Conservation (phyloP, 2,329 filamentous ascomycete species). For the Pyrenochaeta sp. region DNA sequence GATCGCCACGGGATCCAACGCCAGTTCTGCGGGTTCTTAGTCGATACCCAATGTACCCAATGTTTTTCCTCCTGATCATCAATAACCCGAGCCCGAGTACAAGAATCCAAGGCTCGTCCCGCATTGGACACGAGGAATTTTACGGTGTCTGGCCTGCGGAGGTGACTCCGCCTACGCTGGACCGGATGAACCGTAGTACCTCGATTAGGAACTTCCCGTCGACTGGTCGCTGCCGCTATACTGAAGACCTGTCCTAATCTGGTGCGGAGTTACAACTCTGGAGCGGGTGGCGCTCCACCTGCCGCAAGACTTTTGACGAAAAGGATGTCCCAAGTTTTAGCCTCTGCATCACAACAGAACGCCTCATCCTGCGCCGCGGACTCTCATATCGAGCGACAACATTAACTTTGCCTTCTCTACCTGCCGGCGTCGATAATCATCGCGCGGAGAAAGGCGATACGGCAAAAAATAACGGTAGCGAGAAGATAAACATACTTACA, state of each 20-base stretch:
- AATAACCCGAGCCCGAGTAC: slow-evolving; percentile 9
- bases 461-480: no score
- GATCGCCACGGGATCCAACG: background rate
- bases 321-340: background rate
- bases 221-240: background rate
- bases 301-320: background rate
- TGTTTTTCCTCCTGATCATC: no score
- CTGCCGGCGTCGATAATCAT: background rate
- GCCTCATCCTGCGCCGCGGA: background rate
- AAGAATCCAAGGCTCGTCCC: slow-evolving; percentile 11
- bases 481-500: no score
- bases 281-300: background rate
- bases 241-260: background rate
- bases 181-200: background rate
- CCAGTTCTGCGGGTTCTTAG: background rate
- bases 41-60: background rate
- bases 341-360: background rate
- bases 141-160: background rate
- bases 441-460: background rate
- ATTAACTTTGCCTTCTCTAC: background rate
- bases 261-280: background rate
- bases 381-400: no score
- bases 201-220: background rate
- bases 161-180: background rate
- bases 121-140: background rate